Evolutionary conservation across 305 asterid species (phyloP), one percentile per base, ranked within the genome.

Genomic region (Solanum aculeatissimum): DNA sequence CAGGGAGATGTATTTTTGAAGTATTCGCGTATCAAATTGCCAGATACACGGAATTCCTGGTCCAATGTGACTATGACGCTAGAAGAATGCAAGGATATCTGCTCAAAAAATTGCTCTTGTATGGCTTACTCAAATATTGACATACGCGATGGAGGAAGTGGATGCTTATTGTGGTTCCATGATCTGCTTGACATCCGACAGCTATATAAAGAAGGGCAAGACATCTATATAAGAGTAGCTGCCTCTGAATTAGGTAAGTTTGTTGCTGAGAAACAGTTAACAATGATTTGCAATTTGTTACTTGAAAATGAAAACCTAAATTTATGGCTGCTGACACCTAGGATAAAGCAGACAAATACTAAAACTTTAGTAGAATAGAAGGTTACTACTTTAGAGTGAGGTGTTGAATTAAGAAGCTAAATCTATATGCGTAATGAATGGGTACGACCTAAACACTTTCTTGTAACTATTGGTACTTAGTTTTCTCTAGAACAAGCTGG

Each of bases 71-170:
- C 15, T 58, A 78, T 84, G n/a, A 65, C 83, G 11, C 89, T 86
- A 8, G 70, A 86, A 11, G 86, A 86, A 77, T 88, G 90, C 49
- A 45, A n/a, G 21, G n/a, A 2, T 23, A 7, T 25, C 2, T 88
- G 89, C 83, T 68, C 49, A 51, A 68, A 40, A 14, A 53, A 88
- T 53, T 88, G 89, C 81, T 66, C 80, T 13, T 86, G 88, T 83
- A 62, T 83, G 75, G 88, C 88, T 16, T 86, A 82, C 54, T 29
- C 88, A 29, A 83, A 42, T 62, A 38, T 58, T 53, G 63, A 65
- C 68, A 65, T 65, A 60, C 51, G 53, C 21, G 49, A 68, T 27
- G 68, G 80, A 35, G 83, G 88, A 8, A 77, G 77, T 74, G 85
- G 83, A n/a, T 86, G 86, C 80, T 72, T 86, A 57, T 40, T 71